Base-by-base conservation (phyloP, 2,329 filamentous ascomycete genomes). In the Talaromyces pinophilus region DNA sequence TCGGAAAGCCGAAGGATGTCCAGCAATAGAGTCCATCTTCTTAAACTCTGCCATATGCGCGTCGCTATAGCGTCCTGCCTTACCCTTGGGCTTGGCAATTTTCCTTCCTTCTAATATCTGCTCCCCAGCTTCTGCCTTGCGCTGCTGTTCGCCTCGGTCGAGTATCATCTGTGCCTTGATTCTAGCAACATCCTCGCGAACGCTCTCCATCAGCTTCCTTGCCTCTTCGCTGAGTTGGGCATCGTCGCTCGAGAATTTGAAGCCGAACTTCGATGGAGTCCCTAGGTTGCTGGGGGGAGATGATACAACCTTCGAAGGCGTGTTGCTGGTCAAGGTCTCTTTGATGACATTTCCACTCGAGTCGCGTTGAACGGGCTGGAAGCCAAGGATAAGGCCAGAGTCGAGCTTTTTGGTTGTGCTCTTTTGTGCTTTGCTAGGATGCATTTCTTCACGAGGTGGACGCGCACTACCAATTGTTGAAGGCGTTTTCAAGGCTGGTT, bases 1-100 rank as follows among this genome's bases (percentile, higher is more conserved):
- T 82, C 87, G 71, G 81, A 84, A 95, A 17, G 90, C 87, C 11
- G 93, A 96, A 8, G 92, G 85, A 76, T 97, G 93, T 69, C 89
- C 89, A 52, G 88, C 92, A 74, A 98, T 97, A 1, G 93, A 97
- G 76, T 97, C 93, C 94, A 98, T 97, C 83, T 96, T 98, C 80
- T 92, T 92, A 81, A 98, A 97, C 74, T 94, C 87, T 60, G 89
- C 88, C 86, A 92, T 90, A 76, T 98, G 94, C 44, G 87, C 88
- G 69, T 92, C 90, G 75, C 92, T 97, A 80, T 90, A 98, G 55
- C 94, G 89, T 59, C 88, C 83, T 61, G 87, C 85, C 76, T 90
- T 93, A 71, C 92, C 89, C 80, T 90, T 96, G 13, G 93, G 88
- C 70, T 88, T 87, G 6, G 91, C 93, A 73, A 96, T 91, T 77